Conservation (phyloP, 1,284 basidiomycete genomes). For the Grifola frondosa region DNA sequence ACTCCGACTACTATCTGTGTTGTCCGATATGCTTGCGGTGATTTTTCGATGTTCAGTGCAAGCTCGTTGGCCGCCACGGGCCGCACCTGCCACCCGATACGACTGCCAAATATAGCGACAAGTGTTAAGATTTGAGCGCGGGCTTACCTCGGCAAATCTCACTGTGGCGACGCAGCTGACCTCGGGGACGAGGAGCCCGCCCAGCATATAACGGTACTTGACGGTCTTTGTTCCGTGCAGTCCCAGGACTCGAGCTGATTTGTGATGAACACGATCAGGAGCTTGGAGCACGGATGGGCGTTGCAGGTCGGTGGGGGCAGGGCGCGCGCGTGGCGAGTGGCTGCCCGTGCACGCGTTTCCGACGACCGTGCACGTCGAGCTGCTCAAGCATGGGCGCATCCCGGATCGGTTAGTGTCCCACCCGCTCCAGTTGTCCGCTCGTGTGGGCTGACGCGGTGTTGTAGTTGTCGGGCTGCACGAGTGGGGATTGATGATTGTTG, state of each 20-base stretch:
- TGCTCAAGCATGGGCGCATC: constrained; percentile 68
- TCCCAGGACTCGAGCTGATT: too few relatives aligned
- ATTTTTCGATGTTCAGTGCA: too few relatives aligned
- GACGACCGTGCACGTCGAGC: constrained; percentile 83
- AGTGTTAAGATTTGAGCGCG: too few relatives aligned
- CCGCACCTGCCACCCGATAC: too few relatives aligned
- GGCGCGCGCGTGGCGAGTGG: constrained; percentile 67
- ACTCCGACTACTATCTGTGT: neutral
- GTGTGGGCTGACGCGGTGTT: constrained; percentile 7
- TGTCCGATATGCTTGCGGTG: too few relatives aligned
- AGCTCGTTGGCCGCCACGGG: too few relatives aligned
- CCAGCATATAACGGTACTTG: too few relatives aligned
- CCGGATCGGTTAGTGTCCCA: constrained; percentile 63
- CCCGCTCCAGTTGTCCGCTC: neutral
- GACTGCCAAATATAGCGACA: too few relatives aligned
- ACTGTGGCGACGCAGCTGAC: too few relatives aligned
- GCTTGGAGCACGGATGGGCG: constrained; percentile 50
- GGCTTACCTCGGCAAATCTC: too few relatives aligned
- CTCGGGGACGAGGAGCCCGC: too few relatives aligned
- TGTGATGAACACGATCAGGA: constrained; percentile 16
- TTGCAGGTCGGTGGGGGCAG: constrained; percentile 66
- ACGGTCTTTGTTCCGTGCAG: too few relatives aligned
- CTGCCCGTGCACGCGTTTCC: constrained; percentile 62
- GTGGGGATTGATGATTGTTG: constrained; percentile 88
- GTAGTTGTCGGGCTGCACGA: constrained; percentile 77